Conservation (phyloP, 1,284 basidiomycete genomes). For the Tilletia indica region DNA sequence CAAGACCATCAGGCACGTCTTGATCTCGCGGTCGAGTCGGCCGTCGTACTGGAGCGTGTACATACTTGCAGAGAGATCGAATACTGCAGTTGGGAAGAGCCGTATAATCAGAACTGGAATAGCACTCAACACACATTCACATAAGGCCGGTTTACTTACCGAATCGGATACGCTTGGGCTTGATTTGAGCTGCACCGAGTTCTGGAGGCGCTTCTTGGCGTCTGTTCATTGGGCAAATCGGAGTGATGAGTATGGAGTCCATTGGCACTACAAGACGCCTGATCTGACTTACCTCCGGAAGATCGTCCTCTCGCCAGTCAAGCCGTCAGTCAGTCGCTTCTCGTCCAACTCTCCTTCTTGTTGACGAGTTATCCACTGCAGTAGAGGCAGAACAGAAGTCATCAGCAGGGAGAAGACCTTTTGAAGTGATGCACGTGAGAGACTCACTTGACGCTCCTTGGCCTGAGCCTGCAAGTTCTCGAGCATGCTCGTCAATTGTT, state of each 20-base stretch:
- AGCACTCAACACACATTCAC: no score
- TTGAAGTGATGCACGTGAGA: no score
- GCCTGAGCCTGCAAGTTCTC: constrained; percentile 56
- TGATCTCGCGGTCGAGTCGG: constrained; percentile 47
- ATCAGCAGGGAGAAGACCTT: no score
- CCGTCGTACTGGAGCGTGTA: constrained; percentile 55
- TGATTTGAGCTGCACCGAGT: constrained; percentile 52
- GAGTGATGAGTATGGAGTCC: neutral
- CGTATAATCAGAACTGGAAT: no score
- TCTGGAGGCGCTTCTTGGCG: constrained; percentile 52
- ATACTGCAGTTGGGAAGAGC: constrained; percentile 24
- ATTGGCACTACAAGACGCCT: neutral
- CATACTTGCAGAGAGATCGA: constrained; percentile 54
- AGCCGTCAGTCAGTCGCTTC: constrained; percentile 51
- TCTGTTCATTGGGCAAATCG: constrained; percentile 7
- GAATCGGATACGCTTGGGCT: constrained; percentile 57
- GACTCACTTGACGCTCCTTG: constrained; percentile 42
- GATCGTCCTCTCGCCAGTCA: constrained; percentile 56
- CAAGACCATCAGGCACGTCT: constrained; percentile 54
- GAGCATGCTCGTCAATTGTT: constrained; percentile 47
- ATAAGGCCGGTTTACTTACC: neutral
- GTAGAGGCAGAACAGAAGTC: no score
- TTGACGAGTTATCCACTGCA: constrained; percentile 54
- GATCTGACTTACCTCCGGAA: constrained; percentile 38
- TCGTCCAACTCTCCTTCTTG: constrained; percentile 58